Evolutionary conservation across 495 filamentous ascomycete species (phyloP).

Genomic region (Penicillium angulare): DNA sequence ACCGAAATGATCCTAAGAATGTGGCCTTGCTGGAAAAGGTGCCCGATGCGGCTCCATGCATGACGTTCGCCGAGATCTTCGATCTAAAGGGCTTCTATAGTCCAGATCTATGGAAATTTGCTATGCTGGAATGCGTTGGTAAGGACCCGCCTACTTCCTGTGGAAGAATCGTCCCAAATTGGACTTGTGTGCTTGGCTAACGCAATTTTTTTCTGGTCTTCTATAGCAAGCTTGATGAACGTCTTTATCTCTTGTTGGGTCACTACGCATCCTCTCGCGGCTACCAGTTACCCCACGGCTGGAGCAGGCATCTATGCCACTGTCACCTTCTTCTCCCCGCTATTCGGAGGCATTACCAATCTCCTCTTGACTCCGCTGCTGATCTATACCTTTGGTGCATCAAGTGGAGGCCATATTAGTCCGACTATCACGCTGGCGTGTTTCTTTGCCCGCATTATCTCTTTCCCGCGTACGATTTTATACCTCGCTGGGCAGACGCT

Average conservation of each 20-base stretch:
- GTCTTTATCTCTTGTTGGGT: conserved; percentile 29
- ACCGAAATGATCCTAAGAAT: conserved; percentile 37
- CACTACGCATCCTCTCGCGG: conserved; percentile 16
- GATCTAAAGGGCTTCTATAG: conserved; percentile 35
- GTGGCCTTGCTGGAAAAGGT: conserved; percentile 30
- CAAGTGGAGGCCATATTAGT: conserved; percentile 52
- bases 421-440: conserved; percentile 53
- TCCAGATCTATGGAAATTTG: conserved; percentile 47
- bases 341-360: conserved; percentile 44
- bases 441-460: conserved; percentile 48
- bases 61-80: conserved; percentile 38
- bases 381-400: conserved; percentile 50
- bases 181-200: conserved; percentile 1
- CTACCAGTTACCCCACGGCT: conserved; percentile 15
- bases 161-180: not conserved
- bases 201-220: not conserved
- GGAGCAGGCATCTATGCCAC: conserved; percentile 24
- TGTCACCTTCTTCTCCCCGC: conserved; percentile 27
- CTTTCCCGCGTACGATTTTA: conserved; percentile 43
- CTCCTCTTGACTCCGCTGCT: conserved; percentile 46
- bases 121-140: conserved; percentile 40
- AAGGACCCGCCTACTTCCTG: not conserved
- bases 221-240: conserved; percentile 25
- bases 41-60: conserved; percentile 46
- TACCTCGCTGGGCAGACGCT: conserved; percentile 44